Base-by-base conservation (phyloP, 2,329 filamentous ascomycete genomes). In the Beauveria brongniartii region DNA sequence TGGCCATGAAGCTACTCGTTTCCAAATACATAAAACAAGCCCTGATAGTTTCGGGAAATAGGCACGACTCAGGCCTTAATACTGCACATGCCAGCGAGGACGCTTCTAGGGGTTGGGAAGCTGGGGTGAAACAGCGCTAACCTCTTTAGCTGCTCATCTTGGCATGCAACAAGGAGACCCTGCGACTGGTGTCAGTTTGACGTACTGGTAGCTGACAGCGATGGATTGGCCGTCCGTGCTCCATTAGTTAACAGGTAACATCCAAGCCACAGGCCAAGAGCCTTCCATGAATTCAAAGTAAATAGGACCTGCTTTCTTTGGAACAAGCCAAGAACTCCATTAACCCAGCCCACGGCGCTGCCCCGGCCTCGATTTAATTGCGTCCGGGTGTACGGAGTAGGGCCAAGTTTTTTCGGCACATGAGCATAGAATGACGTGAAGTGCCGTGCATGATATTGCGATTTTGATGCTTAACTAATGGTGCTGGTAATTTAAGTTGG, bases 331-430 rank as follows among this genome's bases (percentile, higher is more conserved):
- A 53, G 37, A 41, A 40, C 47, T 28, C 24, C 26, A 24, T n/a
- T 26, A 37, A n/a, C 56, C 56, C 26, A 59, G 48, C 24, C 24
- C 18, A 54, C 57, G 50, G 57, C 57, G 57, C 50, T 60, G 57
- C 57, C 24, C 57, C 50, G 57, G 57, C 57, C 41, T 20, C 20
- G 20, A 26, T 40, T 47, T 28, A 4, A 54, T 40, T 40, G 28
- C 46, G 28, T 37, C n/a, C 20, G 1, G 30, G 55, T 22, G 14
- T 57, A 22, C 43, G 30, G 55, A 16, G 26, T 50, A 22, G 22
- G 22, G 24, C n/a, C 24, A 41, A 14, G 18, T 18, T 26, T 40
- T 37, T 28, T 9, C 4, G 20, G 44, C 22, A 22, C 41, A 40
- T 37, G 43, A 18, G 53, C 24, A 34, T 16, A 28, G 5, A 5